These are phyloP conservation scores for Pulveroboletus ravenelii DNA, from an alignment of 768 basidiomycete species.

Conservation along the genomic window DNA sequence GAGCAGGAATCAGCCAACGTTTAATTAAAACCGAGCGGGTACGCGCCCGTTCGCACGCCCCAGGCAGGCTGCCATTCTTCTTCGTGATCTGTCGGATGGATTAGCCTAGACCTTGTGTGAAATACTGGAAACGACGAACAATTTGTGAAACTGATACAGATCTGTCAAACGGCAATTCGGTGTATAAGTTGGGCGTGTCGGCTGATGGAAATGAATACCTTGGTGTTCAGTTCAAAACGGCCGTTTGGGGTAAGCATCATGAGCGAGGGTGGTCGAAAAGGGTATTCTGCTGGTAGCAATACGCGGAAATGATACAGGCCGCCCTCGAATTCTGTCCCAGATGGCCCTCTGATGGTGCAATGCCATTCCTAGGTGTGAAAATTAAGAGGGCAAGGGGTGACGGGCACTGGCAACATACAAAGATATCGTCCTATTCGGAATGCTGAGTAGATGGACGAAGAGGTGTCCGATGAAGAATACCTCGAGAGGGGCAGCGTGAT, in stretches of 20 bases:
- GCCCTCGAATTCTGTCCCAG: slow-evolving; percentile 87
- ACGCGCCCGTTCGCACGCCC: slow-evolving; percentile 89
- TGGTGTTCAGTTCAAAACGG: slow-evolving; percentile 94
- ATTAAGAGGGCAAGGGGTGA: slow-evolving; percentile 19
- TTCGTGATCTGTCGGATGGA: slow-evolving; percentile 66
- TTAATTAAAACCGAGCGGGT: slow-evolving; percentile 10
- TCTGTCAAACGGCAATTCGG: slow-evolving; percentile 40
- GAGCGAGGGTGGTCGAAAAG: slow-evolving; percentile 92
- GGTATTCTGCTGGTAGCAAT: slow-evolving; percentile 87
- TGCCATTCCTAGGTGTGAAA: slow-evolving; percentile 74
- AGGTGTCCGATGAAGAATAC: slow-evolving; percentile 37
- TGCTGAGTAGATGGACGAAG: slow-evolving; percentile 7
- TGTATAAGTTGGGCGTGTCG: slow-evolving; percentile 12
- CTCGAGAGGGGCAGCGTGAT: slow-evolving; percentile 75
- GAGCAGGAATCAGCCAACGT: slow-evolving; percentile 6
- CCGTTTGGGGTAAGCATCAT: slow-evolving; percentile 96
- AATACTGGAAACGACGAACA: slow-evolving; percentile 48
- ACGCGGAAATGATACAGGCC: slow-evolving; percentile 96
- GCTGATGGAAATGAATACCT: slow-evolving; percentile 47
- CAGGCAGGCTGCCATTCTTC: slow-evolving; percentile 98
- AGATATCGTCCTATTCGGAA: slow-evolving; percentile 70
- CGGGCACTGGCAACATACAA: slow-evolving; percentile 45
- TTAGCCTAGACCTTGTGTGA: slow-evolving; percentile 28
- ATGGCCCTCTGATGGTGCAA: slow-evolving; percentile 88
- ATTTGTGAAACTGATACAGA: slow-evolving; percentile 89